Percentiles rank a stretch among this genome's conserved stretches.
Conservation (phyloP, 768 basidiomycete genomes). For the Suillus clintonianus region DNA sequence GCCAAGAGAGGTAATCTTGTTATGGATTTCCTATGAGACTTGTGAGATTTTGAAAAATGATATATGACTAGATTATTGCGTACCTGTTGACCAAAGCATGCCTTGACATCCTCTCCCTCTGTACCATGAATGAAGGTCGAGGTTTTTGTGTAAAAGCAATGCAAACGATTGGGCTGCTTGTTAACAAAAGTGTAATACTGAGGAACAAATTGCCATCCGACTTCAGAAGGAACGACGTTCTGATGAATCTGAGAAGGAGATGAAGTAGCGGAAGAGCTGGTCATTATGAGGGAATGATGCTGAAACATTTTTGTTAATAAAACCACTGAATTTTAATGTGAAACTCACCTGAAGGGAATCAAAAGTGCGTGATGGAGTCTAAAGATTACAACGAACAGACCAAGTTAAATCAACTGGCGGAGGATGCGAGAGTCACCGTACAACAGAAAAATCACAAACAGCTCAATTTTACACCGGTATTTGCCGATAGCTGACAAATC, state of each 20-base stretch:
- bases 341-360: conserved; percentile 29
- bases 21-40: conserved; percentile 83
- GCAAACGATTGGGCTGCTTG: conserved; percentile 94
- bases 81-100: conserved; percentile 93
- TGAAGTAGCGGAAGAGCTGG: conserved; percentile 34
- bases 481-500: conserved; percentile 37
- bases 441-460: conserved; percentile 18
- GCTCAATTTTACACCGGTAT: conserved; percentile 31
- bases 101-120: conserved; percentile 91
- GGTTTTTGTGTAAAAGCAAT: conserved; percentile 98
- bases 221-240: conserved; percentile 86
- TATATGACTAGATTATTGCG: conserved; percentile 11
- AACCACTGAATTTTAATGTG: neutral
- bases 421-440: conserved; percentile 27
- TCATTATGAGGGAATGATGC: conserved; percentile 38
- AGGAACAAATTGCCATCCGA: conserved; percentile 99
- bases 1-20: conserved; percentile 90
- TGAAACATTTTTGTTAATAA: conserved; percentile 1
- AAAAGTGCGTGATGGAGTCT: conserved; percentile 41
- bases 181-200: conserved; percentile 99
- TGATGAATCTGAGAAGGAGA: conserved; percentile 49
- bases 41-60: conserved; percentile 5
- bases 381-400: conserved; percentile 37
- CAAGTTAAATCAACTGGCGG: conserved; percentile 14
- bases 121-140: conserved; percentile 97